phyloP scores from a whole-genome alignment of 768 basidiomycete genomes.

The Collybia sp. region DNA sequence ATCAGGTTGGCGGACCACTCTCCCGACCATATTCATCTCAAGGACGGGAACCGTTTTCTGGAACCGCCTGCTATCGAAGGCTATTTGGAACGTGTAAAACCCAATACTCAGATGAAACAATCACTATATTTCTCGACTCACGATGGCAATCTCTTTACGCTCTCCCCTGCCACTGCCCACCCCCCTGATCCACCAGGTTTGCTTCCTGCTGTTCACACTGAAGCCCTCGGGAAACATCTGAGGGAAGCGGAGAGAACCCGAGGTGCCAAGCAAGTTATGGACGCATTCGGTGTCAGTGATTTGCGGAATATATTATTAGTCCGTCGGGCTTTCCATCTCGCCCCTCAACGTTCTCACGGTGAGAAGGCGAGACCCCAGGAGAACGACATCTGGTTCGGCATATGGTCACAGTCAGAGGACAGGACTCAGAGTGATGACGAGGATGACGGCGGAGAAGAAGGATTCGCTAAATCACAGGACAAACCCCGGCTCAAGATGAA shows the following conservation, averaged over 20 bases:
- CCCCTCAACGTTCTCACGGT: constrained; percentile 31
- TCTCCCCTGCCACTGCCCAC: constrained; percentile 46
- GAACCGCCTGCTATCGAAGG: constrained; percentile 88
- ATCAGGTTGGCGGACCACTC: constrained; percentile 72
- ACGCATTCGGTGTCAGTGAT: constrained; percentile 67
- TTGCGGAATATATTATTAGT: constrained; percentile 65
- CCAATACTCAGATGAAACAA: constrained; percentile 52
- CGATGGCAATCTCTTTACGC: constrained; percentile 66
- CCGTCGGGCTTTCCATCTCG: constrained; percentile 52
- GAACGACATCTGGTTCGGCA: constrained; percentile 25
- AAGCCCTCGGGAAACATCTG: constrained; percentile 28
- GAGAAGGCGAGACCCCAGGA: constrained; percentile 22
- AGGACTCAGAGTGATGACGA: constrained; percentile 46
- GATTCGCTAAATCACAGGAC: constrained; percentile 35
- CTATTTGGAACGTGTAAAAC: constrained; percentile 69
- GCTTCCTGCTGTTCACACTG: constrained; percentile 13
- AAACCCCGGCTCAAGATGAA: constrained; percentile 46
- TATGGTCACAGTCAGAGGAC: constrained; percentile 33
- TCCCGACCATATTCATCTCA: constrained; percentile 40
- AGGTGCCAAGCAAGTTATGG: constrained; percentile 58
- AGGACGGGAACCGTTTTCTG: constrained; percentile 42
- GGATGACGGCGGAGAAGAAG: constrained; percentile 65
- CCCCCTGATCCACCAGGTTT: constrained; percentile 70
- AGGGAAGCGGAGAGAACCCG: constrained; percentile 53
- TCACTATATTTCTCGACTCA: constrained; percentile 69